Base-by-base conservation (phyloP, 345 rosid species). In the Lepidium didymum region DNA sequence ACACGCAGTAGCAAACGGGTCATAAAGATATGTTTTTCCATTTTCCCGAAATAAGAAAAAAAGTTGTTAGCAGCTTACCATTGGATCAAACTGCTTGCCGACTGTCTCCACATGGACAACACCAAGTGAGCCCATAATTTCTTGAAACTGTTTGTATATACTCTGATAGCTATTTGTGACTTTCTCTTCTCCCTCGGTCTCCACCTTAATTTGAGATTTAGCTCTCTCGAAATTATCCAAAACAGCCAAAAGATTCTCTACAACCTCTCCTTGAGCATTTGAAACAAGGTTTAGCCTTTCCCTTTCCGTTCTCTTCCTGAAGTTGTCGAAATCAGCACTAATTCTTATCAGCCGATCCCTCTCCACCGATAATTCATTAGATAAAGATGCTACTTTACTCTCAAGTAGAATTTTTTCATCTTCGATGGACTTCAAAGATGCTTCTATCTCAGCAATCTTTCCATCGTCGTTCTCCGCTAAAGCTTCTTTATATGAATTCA, bases 141-240 rank as follows among this genome's bases (percentile, higher is more conserved):
- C 99, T 11, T 81, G 54, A 41, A 94, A 87, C 72, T 94, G 99
- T 81, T 91, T 91, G 75, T 84, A 91, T 74, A 91, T 91, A 79
- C 88, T 89, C 84, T 94, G 99, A 54, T 94, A 94, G 84, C 96
- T 91, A 54, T 77, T 86, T 38, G 75, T 89, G 67, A 94, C 85
- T 81, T 79, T 91, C 85, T 88, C 95, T 78, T 91, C 99, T 78
- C 88, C 96, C 75, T 91, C 96, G 7, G 89, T 81, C 67, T 82
- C 95, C 53, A 81, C 82, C 79, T 94, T 94, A 50, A 91, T 80
- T 62, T 94, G 99, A 50, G 81, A 47, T 77, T 89, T 91, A 50
- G 99, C 99, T 82, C 99, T 86, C 82, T 91, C 96, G 64, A 94
- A 94, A 78, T 89, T 91, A 80, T 94, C 99, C 81, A 91, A 73